Percentiles rank a stretch among this genome's conserved stretches.
These are phyloP conservation scores for Pleodorina starrii DNA, from an alignment of 139 green algal species.

Conservation along the genomic window DNA sequence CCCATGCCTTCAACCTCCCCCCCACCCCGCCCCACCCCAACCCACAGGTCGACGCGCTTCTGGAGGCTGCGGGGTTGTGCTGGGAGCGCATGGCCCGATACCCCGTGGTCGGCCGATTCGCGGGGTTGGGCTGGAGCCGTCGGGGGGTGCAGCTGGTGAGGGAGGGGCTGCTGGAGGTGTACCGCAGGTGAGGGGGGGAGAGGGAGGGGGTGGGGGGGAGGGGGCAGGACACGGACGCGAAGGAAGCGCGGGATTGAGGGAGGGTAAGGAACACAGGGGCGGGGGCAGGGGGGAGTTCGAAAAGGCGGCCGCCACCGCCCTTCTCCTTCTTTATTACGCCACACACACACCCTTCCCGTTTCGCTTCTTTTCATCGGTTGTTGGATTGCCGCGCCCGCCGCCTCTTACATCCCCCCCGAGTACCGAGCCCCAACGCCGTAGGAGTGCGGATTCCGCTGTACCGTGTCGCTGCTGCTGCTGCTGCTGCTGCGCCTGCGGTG, in stretches of 20 bases:
- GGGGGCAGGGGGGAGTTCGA: neutral
- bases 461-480: neutral
- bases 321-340: neutral
- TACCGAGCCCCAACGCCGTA: too few species aligned
- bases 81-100: neutral
- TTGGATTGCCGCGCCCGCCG: too few species aligned
- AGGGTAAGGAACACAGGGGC: neutral
- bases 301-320: too few species aligned
- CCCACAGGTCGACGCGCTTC: slow-evolving; percentile 4
- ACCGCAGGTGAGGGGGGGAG: neutral
- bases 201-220: neutral
- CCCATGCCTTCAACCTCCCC: neutral
- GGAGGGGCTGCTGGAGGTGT: slow-evolving; percentile 34
- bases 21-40: neutral
- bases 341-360: neutral
- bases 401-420: too few species aligned
- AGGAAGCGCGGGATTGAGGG: too few species aligned
- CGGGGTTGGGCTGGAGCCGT: slow-evolving; percentile 10
- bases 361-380: neutral
- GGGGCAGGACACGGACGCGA: neutral
- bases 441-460: neutral
- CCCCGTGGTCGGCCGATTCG: neutral
- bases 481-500: too few species aligned
- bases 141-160: neutral
- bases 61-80: neutral